Base-by-base conservation (phyloP, 345 rosid species). In the Citrus sp. region DNA sequence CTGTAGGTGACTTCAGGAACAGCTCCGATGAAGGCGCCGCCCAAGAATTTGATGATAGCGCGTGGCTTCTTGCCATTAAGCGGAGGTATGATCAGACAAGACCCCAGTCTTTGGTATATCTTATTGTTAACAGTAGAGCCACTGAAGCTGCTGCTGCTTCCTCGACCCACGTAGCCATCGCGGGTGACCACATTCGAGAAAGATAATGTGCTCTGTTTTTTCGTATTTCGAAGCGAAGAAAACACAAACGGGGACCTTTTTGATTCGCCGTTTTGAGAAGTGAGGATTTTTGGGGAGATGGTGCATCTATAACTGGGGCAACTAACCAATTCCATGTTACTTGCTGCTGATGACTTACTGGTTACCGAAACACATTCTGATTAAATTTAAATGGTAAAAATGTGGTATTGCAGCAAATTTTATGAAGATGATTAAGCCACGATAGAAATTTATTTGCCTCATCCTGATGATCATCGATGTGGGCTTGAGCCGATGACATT, bases 11-110 rank as follows among this genome's bases (percentile, higher is more conserved):
- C 92, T 80, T 95, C 98, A 40, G 99, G 98, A 30, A 92, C 89
- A 81, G 98, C 96, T 78, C 98, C 98, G 18, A 95, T 62, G 86
- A 95, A 95, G 51, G 98, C 97, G 24, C 98, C 95, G 3, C 97
- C 98, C 40, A 93, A 77, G 89, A 95, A 93, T 62, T 95, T 88
- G 88, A 95, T 83, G 79, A 95, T 89, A 13, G 92, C 97, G 0
- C 91, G 87, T 5, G 95, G 93, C 74, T 82, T 90, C 77, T 73
- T 84, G 56, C 87, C 88, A 30, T 58, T 81, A 9, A 85, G 79
- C 9, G 95, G 97, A 65, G 95, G 90, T 40, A 90, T 82, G 59
- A 93, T 86, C 62, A 90, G 70, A 80, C 98, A 95, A 74, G 97
- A 84, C 42, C 86, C 92, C 37, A 88, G 77, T 78, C 89, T 88